Evolutionary conservation across 768 basidiomycete genomes (phyloP), one percentile per base, ranked within the genome.

Genomic region (Sutorius australiensis): DNA sequence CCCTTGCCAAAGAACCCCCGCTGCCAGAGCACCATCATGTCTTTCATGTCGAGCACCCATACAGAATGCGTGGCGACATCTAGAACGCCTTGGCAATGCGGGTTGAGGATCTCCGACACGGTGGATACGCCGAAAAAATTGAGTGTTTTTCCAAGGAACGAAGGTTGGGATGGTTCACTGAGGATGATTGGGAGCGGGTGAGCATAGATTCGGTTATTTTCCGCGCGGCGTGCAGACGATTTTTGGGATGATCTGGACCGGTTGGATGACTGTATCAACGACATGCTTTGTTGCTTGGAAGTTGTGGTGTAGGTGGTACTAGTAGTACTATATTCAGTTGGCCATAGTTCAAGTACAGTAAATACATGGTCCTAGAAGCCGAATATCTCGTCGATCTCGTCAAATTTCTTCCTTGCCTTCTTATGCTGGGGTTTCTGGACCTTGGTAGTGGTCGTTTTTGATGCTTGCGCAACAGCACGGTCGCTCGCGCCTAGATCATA

Each of bases 1-100:
- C 97, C 97, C 69, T 99, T 99, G 21, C 97, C 97, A 68, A 98
- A 99, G 73, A 98, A 98, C 0, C 97, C 97, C 54, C 89, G 73
- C 42, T 81, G 75, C 90, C 97, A 99, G 34, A 98, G 77, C 5
- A 86, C 72, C 57, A 76, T 76, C 40, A 83, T 82, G 65, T 93
- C 83, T 21, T 70, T 76, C 27, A 74, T 69, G 52, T 84, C 78
- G 0, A 79, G 73, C 3, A 98, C 78, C 93, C 93, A 97, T 9
- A 98, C 89, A 0, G 90, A 91, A n/a, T 84, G 83, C 14, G 94
- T 93, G 2, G 78, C 63, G 6, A 79, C 71, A 65, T 98, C 95
- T 57, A 89, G 87, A 8, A 83, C 66, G 8, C 91, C 94, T 58
- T 83, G 80, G 61, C 85, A 89, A 37, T 84, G 81, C 0, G 92